Evolutionary conservation across 495 filamentous ascomycete species (phyloP), one percentile per base, ranked within the genome.

Genomic region (Neurospora hispaniola): DNA sequence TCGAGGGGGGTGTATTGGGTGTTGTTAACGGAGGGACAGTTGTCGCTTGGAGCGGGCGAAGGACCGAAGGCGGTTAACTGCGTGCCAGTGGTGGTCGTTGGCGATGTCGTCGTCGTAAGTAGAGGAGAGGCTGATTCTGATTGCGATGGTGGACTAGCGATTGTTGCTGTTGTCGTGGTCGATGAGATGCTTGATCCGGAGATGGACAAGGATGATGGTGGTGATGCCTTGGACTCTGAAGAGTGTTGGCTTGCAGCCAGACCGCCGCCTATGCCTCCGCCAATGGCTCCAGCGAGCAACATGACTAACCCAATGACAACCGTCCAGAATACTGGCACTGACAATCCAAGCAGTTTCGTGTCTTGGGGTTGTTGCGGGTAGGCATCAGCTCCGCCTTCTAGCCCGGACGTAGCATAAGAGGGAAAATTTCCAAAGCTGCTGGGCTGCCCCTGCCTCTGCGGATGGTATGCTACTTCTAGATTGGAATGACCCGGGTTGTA

Each of bases 261-360:
- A 14, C 78, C 78, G 8, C 79, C 77, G 42, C 74, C 80, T 23
- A 83, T 73, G 4, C 79, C 80, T 48, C 80, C 80, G 10, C 79
- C 81, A 20, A 83, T 78, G 4, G 42, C 78, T 2, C 59, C 81
- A 2, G 81, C 79, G 12, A 82, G 68, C 44, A 81, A 69, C 10
- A 82, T 43, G 18, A 79, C 62, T 20, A 81, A 39, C 7, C 75
- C 38, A 9, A 80, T 68, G 66, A 82, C 40, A 7, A 80, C 11
- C 5, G 70, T 43, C 81, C 81, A 83, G 46, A 82, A 83, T 2
- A 75, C 7, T 9, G 74, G 72, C 9, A 81, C 76, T n/a, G 79
- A 73, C 10, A 83, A 76, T 5, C 81, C 81, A 10, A 82, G 41
- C 23, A 81, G 75, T 69, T 16, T 43, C 38, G n/a, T 12, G n/a